These are phyloP conservation scores for Takashimella koratensis DNA, from an alignment of 1,284 basidiomycete genomes.

Conservation along the genomic window DNA sequence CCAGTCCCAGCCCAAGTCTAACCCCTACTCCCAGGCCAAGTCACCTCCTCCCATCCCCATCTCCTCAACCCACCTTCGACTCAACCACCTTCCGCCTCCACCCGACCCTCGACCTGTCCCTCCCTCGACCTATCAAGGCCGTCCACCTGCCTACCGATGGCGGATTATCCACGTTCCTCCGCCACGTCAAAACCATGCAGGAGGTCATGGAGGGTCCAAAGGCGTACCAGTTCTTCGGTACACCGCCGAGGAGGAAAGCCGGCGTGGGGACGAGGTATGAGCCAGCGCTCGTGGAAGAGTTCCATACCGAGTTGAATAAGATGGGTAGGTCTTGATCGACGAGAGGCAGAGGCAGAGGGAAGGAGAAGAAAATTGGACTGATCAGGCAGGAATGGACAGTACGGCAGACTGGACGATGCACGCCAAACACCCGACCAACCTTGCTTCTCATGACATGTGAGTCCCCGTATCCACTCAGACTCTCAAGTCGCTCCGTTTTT, in stretches of 20 bases:
- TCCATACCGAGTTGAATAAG: neutral
- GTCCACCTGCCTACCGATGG: constrained; percentile 12
- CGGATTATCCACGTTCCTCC: neutral
- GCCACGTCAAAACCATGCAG: neutral
- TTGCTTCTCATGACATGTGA: constrained; percentile 2
- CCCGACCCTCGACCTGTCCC: neutral
- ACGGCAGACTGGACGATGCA: constrained; percentile 9
- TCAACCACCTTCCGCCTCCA: too few species aligned
- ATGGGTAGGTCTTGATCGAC: too few species aligned
- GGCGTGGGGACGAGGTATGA: neutral
- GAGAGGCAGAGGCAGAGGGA: too few species aligned
- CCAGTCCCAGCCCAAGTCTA: too few species aligned
- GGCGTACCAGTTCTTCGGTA: constrained; percentile 6
- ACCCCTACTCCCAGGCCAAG: too few species aligned
- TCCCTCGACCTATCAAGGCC: constrained; percentile 9
- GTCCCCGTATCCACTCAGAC: too few species aligned
- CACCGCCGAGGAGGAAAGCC: constrained; percentile 1
- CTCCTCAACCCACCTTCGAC: too few species aligned
- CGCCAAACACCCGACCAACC: constrained; percentile 12
- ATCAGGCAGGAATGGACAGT: too few species aligned
- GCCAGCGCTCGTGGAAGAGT: neutral
- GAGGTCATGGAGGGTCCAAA: neutral
- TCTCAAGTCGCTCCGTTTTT: too few species aligned
- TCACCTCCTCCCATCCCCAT: too few species aligned
- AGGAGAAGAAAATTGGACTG: too few species aligned